A percentile compares a stretch with the other conserved stretches of the same genome.
phyloP scores from a whole-genome alignment of 2,329 filamentous ascomycete genomes.

The Monilinia fructigena region DNA sequence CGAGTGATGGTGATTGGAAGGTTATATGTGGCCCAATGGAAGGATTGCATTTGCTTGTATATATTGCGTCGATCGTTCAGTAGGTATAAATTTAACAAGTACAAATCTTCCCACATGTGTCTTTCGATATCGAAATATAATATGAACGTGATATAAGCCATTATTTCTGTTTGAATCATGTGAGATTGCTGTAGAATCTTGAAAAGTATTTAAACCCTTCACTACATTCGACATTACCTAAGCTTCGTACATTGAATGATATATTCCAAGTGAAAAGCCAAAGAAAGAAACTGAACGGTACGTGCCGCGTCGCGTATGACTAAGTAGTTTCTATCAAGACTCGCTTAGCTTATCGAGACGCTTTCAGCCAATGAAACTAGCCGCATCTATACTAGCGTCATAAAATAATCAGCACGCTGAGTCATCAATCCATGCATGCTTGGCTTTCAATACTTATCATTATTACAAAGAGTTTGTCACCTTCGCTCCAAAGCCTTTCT shows the following conservation, averaged over 20 bases:
- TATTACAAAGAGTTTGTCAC: conserved; percentile 20
- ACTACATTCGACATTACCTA: too few species aligned
- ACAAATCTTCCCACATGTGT: background rate
- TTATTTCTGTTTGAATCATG: background rate
- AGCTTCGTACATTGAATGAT: too few species aligned
- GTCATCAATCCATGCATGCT: background rate
- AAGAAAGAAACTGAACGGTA: too few species aligned
- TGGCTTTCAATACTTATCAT: background rate
- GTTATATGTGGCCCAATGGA: background rate
- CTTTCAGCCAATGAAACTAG: background rate
- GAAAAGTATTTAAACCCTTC: too few species aligned
- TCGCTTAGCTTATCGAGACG: background rate
- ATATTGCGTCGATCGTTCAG: background rate
- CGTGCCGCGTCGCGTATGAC: background rate
- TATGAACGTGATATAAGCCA: background rate
- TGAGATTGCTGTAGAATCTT: too few species aligned
- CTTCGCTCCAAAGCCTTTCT: conserved; percentile 10
- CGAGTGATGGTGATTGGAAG: background rate
- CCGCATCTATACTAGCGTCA: background rate
- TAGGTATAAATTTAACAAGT: background rate
- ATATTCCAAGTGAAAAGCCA: too few species aligned
- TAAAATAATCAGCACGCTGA: background rate
- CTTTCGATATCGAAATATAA: background rate
- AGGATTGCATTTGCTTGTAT: background rate
- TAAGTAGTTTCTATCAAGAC: background rate